These are phyloP conservation scores for Tulasnella sp. DNA, from an alignment of 768 basidiomycete genomes.

Conservation along the genomic window DNA sequence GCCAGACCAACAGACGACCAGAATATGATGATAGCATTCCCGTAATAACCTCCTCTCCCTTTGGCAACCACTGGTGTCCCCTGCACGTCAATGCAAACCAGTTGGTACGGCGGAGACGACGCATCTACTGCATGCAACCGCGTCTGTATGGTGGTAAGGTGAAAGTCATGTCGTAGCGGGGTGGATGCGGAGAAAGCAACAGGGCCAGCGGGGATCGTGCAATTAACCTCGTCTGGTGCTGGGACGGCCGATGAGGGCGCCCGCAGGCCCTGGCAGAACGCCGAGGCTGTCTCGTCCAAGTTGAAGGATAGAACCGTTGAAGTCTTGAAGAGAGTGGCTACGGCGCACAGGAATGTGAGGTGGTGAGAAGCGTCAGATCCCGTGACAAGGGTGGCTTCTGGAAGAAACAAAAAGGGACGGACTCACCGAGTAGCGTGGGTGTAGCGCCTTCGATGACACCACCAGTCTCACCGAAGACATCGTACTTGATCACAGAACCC, in stretches of 20 bases:
- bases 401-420: conserved; percentile 36
- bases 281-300: conserved; percentile 57
- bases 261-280: conserved; percentile 66
- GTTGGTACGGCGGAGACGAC: conserved; percentile 47
- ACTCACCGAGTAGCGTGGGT: conserved; percentile 39
- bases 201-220: conserved; percentile 67
- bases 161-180: conserved; percentile 50
- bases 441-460: conserved; percentile 10
- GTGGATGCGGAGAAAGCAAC: conserved; percentile 66
- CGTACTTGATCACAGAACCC: conserved; percentile 21
- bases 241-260: conserved; percentile 49
- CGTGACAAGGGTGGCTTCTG: conserved; percentile 5
- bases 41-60: conserved; percentile 40
- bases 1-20: conserved; percentile 66
- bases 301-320: conserved; percentile 69
- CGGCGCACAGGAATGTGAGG: background rate
- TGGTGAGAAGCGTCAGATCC: conserved; percentile 17
- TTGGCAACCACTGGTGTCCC: conserved; percentile 49
- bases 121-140: conserved; percentile 84
- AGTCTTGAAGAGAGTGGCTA: conserved; percentile 80
- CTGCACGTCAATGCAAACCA: conserved; percentile 68
- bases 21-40: conserved; percentile 53
- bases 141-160: conserved; percentile 75
- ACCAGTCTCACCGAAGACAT: conserved; percentile 12
- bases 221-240: conserved; percentile 43